A percentile compares a stretch with the other conserved stretches of the same genome.
These are phyloP conservation scores for Heterobasidion occidentale DNA, from an alignment of 1,284 basidiomycete genomes.

Conservation along the genomic window DNA sequence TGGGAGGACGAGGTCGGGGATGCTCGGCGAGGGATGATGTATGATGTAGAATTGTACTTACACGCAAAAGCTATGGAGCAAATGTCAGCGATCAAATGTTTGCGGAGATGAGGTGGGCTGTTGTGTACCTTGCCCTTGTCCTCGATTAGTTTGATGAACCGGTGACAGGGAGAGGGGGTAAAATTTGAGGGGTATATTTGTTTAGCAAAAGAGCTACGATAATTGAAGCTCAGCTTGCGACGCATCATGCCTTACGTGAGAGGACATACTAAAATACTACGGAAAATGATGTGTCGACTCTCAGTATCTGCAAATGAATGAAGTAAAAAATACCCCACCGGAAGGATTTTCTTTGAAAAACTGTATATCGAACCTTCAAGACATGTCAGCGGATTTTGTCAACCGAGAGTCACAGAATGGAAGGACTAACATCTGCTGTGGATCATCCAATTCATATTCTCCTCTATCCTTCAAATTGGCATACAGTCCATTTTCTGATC, in stretches of 20 bases:
- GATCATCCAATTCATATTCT: slow-evolving; percentile 87
- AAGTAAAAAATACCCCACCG: slow-evolving; percentile 46
- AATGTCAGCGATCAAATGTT: not conserved
- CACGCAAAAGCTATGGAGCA: slow-evolving; percentile 47
- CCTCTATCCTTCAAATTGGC: slow-evolving; percentile 69
- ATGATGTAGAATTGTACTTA: slow-evolving; percentile 15
- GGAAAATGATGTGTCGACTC: slow-evolving; percentile 1
- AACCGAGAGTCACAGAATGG: too few relatives aligned
- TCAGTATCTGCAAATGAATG: slow-evolving; percentile 3
- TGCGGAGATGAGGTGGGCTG: too few relatives aligned
- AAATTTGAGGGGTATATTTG: slow-evolving; percentile 91
- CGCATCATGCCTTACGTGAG: not conserved
- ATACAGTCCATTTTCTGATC: slow-evolving; percentile 81
- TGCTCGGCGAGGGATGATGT: not conserved
- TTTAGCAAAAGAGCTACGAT: slow-evolving; percentile 75
- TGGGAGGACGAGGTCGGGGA: slow-evolving; percentile 24
- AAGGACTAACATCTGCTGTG: slow-evolving; percentile 80
- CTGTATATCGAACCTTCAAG: slow-evolving; percentile 76
- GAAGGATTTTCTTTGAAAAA: slow-evolving; percentile 87
- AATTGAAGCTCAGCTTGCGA: not conserved
- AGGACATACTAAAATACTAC: slow-evolving; percentile 67
- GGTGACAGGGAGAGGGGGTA: slow-evolving; percentile 82
- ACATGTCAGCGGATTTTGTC: too few relatives aligned
- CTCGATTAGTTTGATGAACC: slow-evolving; percentile 89
- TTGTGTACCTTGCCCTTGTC: slow-evolving; percentile 62